Evolutionary conservation across 2,329 filamentous ascomycete species (phyloP), one percentile per base, ranked within the genome.

Genomic region (Gaeumannomyces sp.): DNA sequence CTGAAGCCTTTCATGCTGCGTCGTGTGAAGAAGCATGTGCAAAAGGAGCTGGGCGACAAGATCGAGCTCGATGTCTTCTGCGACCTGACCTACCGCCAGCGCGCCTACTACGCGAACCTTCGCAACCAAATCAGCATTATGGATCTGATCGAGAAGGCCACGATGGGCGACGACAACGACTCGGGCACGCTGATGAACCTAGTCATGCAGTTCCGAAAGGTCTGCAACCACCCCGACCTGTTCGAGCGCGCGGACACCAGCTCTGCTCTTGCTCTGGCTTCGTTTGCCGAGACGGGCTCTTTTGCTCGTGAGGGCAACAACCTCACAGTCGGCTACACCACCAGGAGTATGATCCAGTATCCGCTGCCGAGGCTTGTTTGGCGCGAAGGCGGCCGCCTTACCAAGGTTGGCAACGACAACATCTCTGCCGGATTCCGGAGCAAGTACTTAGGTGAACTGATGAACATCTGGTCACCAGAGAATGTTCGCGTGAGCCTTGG

Each of bases 171-270:
- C 71, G 95, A 98, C 62, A 89, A 94, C 71, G 95, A 98, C 74
- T 96, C 92, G 50, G 93, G 94, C 57, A 98, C 94, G 1, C 79
- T 99, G 72, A 98, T 99, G 95, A 99, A 99, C 77, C 82, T 99
- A 69, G 95, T 99, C 68, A 99, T 99, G 95, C 95, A 99, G 78
- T 99, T 99, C 85, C 88, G 95, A 71, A 99, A 99, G 79, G 95
- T 99, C 65, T 99, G 95, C 80, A 99, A 99, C 73, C 95, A 99
- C 74, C 95, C 95, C 0, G 95, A 99, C 77, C 79, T 99, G 45
- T 99, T 99, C 71, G 93, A 99, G 77, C 89, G 95, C 60, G 93
- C 94, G 13, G 94, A 98, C 67, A 96, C 92, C 11, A 89, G 86
- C 29, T 97, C 93, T 11, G 92, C 95, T 0, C 89, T 94, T 71